These are phyloP conservation scores for Daldinia caldariorum DNA, from an alignment of 495 filamentous ascomycete species.

Conservation along the genomic window DNA sequence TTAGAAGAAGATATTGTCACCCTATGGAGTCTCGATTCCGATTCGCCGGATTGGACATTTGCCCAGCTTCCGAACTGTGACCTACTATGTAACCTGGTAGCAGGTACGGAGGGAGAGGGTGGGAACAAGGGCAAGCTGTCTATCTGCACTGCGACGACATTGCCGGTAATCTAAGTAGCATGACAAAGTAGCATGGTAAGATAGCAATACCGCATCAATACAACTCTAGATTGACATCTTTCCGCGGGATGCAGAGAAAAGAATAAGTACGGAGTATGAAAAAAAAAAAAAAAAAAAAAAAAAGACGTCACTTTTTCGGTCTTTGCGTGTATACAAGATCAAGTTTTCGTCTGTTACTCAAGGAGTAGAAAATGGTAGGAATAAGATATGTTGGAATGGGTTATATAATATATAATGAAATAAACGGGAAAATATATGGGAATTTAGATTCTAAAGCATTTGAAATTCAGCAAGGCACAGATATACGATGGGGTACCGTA, in stretches of 20 bases:
- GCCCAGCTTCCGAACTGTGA: not conserved
- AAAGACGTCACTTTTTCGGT: too few relatives aligned
- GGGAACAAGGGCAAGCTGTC: conserved; percentile 17
- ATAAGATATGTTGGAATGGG: not conserved
- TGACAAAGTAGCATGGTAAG: conserved; percentile 5
- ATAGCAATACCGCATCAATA: conserved; percentile 10
- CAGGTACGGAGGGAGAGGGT: conserved; percentile 19
- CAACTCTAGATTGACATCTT: conserved; percentile 6
- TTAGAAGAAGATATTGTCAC: not conserved
- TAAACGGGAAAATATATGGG: not conserved
- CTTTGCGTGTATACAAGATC: not conserved
- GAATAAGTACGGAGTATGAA: too few relatives aligned
- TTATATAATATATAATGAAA: not conserved
- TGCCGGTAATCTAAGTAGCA: conserved; percentile 8
- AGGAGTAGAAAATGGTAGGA: not conserved
- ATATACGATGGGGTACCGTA: not conserved
- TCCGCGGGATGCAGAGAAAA: not conserved
- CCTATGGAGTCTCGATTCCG: not conserved
- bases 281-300: too few relatives aligned
- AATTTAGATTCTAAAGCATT: not conserved
- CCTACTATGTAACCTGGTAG: conserved; percentile 11
- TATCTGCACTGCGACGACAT: conserved; percentile 33
- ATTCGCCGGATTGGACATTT: conserved; percentile 2
- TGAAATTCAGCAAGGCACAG: not conserved
- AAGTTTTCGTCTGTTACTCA: not conserved